Conservation (phyloP, 2,329 filamentous ascomycete genomes). For the Pezicula radicicola region DNA sequence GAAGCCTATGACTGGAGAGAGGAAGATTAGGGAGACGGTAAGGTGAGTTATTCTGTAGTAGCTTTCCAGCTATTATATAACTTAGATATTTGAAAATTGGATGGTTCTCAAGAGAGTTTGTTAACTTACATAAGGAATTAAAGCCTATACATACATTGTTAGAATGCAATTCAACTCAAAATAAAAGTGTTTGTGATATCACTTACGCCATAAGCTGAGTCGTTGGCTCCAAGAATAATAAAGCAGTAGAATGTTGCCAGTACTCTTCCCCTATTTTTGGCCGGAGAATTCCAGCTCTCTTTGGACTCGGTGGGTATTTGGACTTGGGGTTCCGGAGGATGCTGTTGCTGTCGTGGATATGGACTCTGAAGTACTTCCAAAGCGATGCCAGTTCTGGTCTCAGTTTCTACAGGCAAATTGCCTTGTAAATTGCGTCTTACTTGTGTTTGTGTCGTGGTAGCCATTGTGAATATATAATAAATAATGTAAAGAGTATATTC, state of each 20-base stretch:
- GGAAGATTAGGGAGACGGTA: constrained; percentile 61
- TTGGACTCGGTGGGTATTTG: too few species aligned
- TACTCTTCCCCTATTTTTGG: background rate
- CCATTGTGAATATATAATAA: too few species aligned
- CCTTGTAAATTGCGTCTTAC: too few species aligned
- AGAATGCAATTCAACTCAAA: background rate
- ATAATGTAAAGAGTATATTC: too few species aligned
- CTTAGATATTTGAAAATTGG: background rate
- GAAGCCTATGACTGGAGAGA: constrained; percentile 63
- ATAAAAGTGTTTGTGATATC: background rate
- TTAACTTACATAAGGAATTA: background rate
- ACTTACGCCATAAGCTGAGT: background rate
- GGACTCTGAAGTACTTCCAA: too few species aligned
- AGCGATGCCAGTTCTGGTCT: too few species aligned
- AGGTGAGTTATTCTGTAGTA: constrained; percentile 60
- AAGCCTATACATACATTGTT: background rate
- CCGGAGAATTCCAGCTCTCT: background rate
- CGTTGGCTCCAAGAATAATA: background rate
- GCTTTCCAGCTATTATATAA: constrained; percentile 44
- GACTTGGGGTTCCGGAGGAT: too few species aligned
- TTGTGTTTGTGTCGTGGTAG: too few species aligned
- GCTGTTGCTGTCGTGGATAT: too few species aligned
- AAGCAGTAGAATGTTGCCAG: background rate
- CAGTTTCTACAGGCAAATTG: too few species aligned
- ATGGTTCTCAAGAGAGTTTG: background rate